phyloP scores from a whole-genome alignment of 768 basidiomycete genomes.

The Termitomyces sp. region DNA sequence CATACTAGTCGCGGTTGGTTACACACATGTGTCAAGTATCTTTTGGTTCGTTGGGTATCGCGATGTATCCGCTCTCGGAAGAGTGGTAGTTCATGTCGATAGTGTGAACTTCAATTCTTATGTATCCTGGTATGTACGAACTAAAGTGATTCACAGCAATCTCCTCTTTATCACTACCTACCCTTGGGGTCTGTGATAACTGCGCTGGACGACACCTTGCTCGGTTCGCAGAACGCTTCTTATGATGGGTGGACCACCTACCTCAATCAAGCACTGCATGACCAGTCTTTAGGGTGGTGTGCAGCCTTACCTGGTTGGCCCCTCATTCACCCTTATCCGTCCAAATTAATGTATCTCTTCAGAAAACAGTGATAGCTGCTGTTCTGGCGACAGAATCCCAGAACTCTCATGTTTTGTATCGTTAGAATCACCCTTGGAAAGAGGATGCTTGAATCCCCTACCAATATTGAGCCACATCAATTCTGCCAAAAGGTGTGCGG shows the following conservation, averaged over 20 bases:
- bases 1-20: conserved; percentile 33
- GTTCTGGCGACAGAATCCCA: neutral
- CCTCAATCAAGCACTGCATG: conserved; percentile 22
- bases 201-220: conserved; percentile 53
- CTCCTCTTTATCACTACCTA: conserved; percentile 55
- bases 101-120: conserved; percentile 31
- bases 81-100: conserved; percentile 50
- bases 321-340: conserved; percentile 19
- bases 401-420: conserved; percentile 40
- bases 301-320: conserved; percentile 19
- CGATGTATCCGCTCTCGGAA: conserved; percentile 46
- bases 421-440: conserved; percentile 17
- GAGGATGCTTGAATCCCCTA: conserved; percentile 55
- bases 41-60: conserved; percentile 40
- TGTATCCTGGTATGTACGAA: neutral
- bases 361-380: conserved; percentile 3
- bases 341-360: conserved; percentile 11
- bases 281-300: conserved; percentile 56
- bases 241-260: conserved; percentile 43
- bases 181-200: conserved; percentile 54
- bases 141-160: conserved; percentile 35
- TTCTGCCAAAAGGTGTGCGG: conserved; percentile 33
- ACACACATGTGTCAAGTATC: conserved; percentile 23
- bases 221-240: conserved; percentile 24
- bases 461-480: conserved; percentile 35